Percentiles rank a stretch among this genome's conserved stretches.
Evolutionary conservation across 805 yeast genomes (phyloP).

Genomic region (Saccharomycopsis malanga): DNA sequence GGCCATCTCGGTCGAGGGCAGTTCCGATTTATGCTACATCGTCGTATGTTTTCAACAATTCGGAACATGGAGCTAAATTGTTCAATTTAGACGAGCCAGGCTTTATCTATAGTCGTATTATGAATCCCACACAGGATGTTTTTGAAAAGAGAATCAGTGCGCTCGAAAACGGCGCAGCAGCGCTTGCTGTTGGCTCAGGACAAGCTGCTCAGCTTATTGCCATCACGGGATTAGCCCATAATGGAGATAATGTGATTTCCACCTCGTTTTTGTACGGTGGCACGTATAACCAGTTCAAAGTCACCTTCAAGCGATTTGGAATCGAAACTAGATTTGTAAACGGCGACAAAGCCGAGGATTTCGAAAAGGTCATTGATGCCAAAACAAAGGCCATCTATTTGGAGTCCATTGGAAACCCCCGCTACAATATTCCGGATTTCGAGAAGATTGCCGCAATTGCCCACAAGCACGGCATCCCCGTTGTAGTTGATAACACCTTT

Average conservation of each 20-base stretch:
- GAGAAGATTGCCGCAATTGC: constrained; percentile 68
- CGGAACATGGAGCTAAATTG: constrained; percentile 86
- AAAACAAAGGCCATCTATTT: constrained; percentile 85
- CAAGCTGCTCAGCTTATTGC: constrained; percentile 93
- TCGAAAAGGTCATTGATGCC: constrained; percentile 67
- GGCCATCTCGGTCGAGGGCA: constrained; percentile 70
- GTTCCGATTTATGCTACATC: constrained; percentile 91
- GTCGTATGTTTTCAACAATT: constrained; percentile 80
- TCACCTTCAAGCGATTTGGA: constrained; percentile 82
- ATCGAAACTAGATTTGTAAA: constrained; percentile 78
- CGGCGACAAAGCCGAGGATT: constrained; percentile 69
- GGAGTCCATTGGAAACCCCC: constrained; percentile 91
- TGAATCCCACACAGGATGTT: constrained; percentile 89
- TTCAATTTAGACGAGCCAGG: constrained; percentile 83
- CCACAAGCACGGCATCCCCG: constrained; percentile 80
- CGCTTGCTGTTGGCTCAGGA: constrained; percentile 88
- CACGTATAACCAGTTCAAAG: constrained; percentile 91
- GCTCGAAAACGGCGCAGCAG: constrained; percentile 87
- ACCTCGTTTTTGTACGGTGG: constrained; percentile 91
- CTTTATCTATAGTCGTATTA: constrained; percentile 79
- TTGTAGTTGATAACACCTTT: constrained; percentile 92
- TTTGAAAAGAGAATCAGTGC: constrained; percentile 91
- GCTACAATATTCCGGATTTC: constrained; percentile 87
- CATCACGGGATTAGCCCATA: constrained; percentile 71
- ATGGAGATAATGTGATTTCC: constrained; percentile 86